phyloP scores from a whole-genome alignment of 495 filamentous ascomycete genomes.

The Jackrogersella minutella region DNA sequence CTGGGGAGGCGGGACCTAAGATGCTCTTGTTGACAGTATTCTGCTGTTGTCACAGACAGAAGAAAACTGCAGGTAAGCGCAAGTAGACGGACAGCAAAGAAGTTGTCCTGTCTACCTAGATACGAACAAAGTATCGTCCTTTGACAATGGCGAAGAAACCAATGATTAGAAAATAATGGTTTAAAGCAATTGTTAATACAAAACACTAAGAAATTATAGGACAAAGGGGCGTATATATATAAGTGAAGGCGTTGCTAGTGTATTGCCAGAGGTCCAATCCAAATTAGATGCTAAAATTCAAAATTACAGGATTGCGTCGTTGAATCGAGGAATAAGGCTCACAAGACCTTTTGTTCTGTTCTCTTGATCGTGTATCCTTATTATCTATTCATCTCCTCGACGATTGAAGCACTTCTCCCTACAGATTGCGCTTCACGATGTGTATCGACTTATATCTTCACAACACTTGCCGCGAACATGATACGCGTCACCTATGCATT shows the following conservation, averaged over 20 bases:
- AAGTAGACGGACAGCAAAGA: not conserved
- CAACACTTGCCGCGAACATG: constrained; percentile 22
- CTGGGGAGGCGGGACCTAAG: not conserved
- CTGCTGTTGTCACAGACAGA: not conserved
- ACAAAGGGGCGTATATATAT: not conserved
- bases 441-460: constrained; percentile 19
- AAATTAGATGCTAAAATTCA: not conserved
- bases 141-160: not conserved
- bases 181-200: not conserved
- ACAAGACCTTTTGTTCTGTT: not conserved
- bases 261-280: not conserved
- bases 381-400: not conserved
- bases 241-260: not conserved
- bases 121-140: not conserved
- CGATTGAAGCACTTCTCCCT: not conserved
- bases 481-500: constrained; percentile 21
- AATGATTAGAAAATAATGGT: not conserved
- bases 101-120: too few species aligned
- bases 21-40: not conserved
- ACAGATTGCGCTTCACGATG: constrained; percentile 6
- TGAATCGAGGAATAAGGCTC: not conserved
- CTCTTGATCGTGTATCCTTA: not conserved
- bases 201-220: not conserved
- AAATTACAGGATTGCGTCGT: not conserved
- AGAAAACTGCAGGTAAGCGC: not conserved